Evolutionary conservation across 1,284 basidiomycete species (phyloP).

Genomic region (Cutaneotrichosporon dermatis): DNA sequence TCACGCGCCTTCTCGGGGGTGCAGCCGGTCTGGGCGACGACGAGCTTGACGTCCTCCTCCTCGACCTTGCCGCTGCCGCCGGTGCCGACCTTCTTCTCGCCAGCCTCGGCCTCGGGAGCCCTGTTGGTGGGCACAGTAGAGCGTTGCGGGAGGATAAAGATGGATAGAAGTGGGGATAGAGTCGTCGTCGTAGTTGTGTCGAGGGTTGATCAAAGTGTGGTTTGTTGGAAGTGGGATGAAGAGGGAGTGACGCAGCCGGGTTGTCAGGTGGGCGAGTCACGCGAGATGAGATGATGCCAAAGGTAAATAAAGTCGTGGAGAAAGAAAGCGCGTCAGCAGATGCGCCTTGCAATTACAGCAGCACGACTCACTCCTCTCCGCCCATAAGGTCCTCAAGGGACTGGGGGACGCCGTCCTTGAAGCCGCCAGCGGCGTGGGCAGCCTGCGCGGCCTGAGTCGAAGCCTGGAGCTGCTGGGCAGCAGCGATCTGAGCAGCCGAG

Average conservation of each 20-base stretch:
- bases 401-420: slow-evolving; percentile 54
- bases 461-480: slow-evolving; percentile 73
- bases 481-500: slow-evolving; percentile 72
- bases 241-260: too few species aligned
- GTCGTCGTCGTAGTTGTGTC: too few species aligned
- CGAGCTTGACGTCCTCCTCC: slow-evolving; percentile 90
- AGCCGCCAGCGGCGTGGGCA: slow-evolving; percentile 45
- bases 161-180: too few species aligned
- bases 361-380: slow-evolving; percentile 57
- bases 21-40: slow-evolving; percentile 76
- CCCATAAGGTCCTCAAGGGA: slow-evolving; percentile 55
- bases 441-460: slow-evolving; percentile 46
- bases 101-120: slow-evolving; percentile 55
- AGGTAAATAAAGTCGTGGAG: not conserved
- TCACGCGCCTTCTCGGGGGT: slow-evolving; percentile 82
- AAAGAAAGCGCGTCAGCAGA: not conserved
- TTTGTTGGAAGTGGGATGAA: too few species aligned
- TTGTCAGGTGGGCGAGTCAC: too few species aligned
- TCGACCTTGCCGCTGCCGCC: slow-evolving; percentile 65
- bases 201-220: too few species aligned
- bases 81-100: slow-evolving; percentile 35
- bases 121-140: too few species aligned
- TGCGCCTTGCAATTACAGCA: not conserved
- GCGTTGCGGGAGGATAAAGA: too few species aligned
- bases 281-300: too few species aligned